Base-by-base conservation (phyloP, 805 yeast genomes). In the Wickerhamiella alocasiicola region DNA sequence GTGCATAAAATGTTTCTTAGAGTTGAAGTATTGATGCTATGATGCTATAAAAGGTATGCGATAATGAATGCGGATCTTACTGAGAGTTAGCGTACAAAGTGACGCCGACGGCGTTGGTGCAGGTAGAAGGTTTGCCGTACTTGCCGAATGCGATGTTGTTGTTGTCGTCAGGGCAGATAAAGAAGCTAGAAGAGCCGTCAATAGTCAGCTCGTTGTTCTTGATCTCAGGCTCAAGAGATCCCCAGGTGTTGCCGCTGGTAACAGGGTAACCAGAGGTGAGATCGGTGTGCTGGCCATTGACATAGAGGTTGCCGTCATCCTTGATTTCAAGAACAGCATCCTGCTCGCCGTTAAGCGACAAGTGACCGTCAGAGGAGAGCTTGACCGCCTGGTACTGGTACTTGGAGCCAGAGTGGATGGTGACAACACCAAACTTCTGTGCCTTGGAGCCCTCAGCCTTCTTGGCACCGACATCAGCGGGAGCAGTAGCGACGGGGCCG, bases 381-480 rank as follows among this genome's bases (percentile, higher is more conserved):
- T 35, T 35, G 23, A 35, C 31, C 23, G 30, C 12, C 19, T 16
- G 2, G 38, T 26, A 26, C 31, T 35, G 38, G 31, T 13, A 16
- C 12, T 35, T 24, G 15, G 31, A 25, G 24, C 38, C 38, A 25
- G 38, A 35, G 38, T 25, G 31, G 31, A 26, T 26, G 24, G 31
- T 35, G 11, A 35, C 19, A 25, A 35, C 31, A 12, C 24, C 18
- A 18, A 26, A 35, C n/a, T n/a, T n/a, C n/a, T n/a, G n/a, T n/a
- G n/a, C n/a, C 23, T 20, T 16, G 5, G 20, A 7, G n/a, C 12
- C 33, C 20, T 16, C n/a, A n/a, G n/a, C n/a, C n/a, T n/a, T n/a
- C 9, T 9, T 15, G 19, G 6, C 19, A 15, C 11, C 31, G 19
- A 4, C 12, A 6, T 6, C 19, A 29, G 31, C 31, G 16, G 19